Evolutionary conservation across 1,139 yeast species (phyloP), one percentile per base, ranked within the genome.

Genomic region (Debaryomyces fabryi): DNA sequence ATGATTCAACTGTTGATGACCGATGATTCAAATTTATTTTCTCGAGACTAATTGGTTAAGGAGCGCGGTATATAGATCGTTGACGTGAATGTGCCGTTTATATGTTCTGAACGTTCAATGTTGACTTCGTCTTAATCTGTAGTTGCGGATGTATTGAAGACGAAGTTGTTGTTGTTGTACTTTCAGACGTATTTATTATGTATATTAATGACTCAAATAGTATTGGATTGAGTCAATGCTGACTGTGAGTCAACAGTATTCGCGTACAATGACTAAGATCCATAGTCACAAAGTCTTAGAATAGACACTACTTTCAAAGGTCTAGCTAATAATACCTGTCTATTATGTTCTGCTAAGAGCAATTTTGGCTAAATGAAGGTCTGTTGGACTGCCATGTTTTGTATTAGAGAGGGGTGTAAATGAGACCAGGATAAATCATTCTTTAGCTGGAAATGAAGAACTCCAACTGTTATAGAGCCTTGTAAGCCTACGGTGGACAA

Each of bases 11-110:
- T 20, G 34, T 25, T 15, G 16, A 39, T 39, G 42, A 39, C 42
- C 42, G 35, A 40, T 40, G 43, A 40, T 30, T 40, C 35, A 40
- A 30, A 29, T 30, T 16, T 32, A 30, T 27, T 25, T 39, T 16
- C 38, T 35, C 38, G 38, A 35, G 38, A 35, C 9, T 34, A 10
- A 21, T 32, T 21, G 38, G 38, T 35, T 35, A 35, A 20, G 38
- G 25, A 35, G 38, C 38, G 34, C 42, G 42, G 35, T 32, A 32
- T 24, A 12, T 21, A 8, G 15, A 21, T 27, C 12, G 4, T 32
- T 32, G 21, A 15, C 21, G 21, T 16, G 5, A 7, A 13, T 6
- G 7, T 32, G 21, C 21, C 20, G 10, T 32, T 32, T n/a, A 32
- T 16, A 10, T 13, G 18, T 15, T 32, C 15, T 32, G 8, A 7